A percentile compares a stretch with the other conserved stretches of the same genome.
These are phyloP conservation scores for Fraxinus latifolia DNA, from an alignment of 305 asterid species.

Conservation along the genomic window DNA sequence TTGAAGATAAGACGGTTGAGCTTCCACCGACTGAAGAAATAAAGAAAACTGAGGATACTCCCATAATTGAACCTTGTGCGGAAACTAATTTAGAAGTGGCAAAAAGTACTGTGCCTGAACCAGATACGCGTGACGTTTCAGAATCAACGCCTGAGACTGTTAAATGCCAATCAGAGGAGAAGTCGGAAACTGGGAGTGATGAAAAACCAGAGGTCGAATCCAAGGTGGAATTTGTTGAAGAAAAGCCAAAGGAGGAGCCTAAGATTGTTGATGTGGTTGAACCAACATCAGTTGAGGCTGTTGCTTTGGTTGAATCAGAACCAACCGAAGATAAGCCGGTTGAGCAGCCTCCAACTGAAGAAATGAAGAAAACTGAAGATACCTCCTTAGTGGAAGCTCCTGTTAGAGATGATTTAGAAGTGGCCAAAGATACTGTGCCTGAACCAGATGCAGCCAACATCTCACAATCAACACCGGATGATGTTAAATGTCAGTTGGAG, in stretches of 20 bases:
- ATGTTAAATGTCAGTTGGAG: slow-evolving; percentile 17
- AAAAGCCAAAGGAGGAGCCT: slow-evolving; percentile 19
- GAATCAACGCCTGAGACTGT: slow-evolving; percentile 18
- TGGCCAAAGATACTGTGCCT: slow-evolving; percentile 17
- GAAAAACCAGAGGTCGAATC: slow-evolving; percentile 17
- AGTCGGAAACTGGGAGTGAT: slow-evolving; percentile 10
- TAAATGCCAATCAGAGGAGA: slow-evolving; percentile 23
- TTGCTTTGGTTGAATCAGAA: slow-evolving; percentile 1
- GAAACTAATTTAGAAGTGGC: slow-evolving; percentile 14
- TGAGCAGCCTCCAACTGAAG: slow-evolving; percentile 23
- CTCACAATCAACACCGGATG: slow-evolving; percentile 15
- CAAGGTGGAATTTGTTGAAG: slow-evolving; percentile 4
- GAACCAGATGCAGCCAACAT: slow-evolving; percentile 11
- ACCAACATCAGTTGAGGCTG: neutral
- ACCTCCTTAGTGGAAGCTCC: neutral
- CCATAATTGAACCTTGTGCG: slow-evolving; percentile 21
- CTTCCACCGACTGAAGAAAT: slow-evolving; percentile 27
- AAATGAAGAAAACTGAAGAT: slow-evolving; percentile 23
- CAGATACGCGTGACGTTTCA: slow-evolving; percentile 5
- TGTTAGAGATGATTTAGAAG: neutral
- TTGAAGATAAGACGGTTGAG: slow-evolving; percentile 31
- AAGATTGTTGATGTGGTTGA: slow-evolving; percentile 22
- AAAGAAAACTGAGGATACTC: slow-evolving; percentile 33
- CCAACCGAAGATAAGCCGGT: slow-evolving; percentile 25
- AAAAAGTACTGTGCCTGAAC: slow-evolving; percentile 23